phyloP scores from a whole-genome alignment of 495 filamentous ascomycete species.

The Neurospora pannonica region DNA sequence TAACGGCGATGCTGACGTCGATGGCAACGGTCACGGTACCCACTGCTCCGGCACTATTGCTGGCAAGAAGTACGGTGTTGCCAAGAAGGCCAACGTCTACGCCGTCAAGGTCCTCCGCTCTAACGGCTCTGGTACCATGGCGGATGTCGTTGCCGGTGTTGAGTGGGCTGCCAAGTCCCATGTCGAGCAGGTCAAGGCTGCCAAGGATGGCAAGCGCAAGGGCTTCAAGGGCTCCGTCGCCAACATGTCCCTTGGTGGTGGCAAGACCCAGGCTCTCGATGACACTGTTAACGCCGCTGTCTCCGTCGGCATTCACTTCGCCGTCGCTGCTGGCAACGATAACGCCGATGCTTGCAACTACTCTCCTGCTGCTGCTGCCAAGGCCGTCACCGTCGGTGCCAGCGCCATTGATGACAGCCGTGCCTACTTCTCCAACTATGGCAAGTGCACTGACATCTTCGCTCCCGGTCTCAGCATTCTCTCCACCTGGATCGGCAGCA shows the following conservation, averaged over 20 bases:
- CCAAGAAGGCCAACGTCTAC: conserved; percentile 94
- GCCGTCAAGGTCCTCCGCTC: conserved; percentile 97
- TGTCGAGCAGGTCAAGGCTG: conserved; percentile 57
- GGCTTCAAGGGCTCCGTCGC: conserved; percentile 97
- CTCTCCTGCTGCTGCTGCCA: conserved; percentile 89
- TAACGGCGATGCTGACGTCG: conserved; percentile 66
- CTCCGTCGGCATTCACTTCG: conserved; percentile 84
- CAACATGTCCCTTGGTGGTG: conserved; percentile 98
- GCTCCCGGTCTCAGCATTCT: conserved; percentile 93
- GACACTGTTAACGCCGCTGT: conserved; percentile 91
- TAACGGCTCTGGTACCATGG: conserved; percentile 97
- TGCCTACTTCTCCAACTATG: conserved; percentile 99
- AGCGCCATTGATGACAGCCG: conserved; percentile 89
- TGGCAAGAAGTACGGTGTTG: conserved; percentile 97
- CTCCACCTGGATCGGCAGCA: conserved; percentile 96
- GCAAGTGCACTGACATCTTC: conserved; percentile 99
- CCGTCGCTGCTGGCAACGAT: conserved; percentile 96
- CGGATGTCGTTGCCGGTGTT: conserved; percentile 96
- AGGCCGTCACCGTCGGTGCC: conserved; percentile 93
- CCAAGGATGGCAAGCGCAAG: conserved; percentile 79
- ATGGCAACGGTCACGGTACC: conserved; percentile 98
- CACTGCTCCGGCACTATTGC: conserved; percentile 98
- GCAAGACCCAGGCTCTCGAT: conserved; percentile 85
- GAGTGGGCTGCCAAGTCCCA: conserved; percentile 86
- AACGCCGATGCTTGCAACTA: conserved; percentile 99